Conservation (phyloP, 2,329 filamentous ascomycete genomes). For the Trichoderma atrobrunneum region DNA sequence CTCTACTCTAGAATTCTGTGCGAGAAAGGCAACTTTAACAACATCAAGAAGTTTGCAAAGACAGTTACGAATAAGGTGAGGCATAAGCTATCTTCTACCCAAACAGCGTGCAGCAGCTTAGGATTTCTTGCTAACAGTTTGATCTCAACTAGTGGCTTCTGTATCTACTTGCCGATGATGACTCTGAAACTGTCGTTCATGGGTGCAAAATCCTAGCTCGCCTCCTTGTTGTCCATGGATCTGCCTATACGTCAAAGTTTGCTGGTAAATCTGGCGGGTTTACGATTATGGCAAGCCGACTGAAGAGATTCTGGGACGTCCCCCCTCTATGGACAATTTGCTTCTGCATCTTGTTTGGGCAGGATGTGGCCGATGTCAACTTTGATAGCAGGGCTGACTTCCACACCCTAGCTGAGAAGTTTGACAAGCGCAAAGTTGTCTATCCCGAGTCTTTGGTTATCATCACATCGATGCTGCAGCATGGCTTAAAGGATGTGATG, state of each 20-base stretch:
- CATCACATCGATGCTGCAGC: conserved; percentile 82
- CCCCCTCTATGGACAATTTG: conserved; percentile 82
- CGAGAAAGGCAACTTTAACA: conserved; percentile 62
- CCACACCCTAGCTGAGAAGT: conserved; percentile 69
- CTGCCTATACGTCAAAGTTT: conserved; percentile 81
- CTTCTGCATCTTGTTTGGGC: conserved; percentile 83
- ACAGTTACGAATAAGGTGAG: conserved; percentile 90
- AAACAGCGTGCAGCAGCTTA: neutral
- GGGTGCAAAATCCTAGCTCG: conserved; percentile 81
- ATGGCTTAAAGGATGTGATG: conserved; percentile 70
- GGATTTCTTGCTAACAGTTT: neutral
- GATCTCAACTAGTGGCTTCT: conserved; percentile 68
- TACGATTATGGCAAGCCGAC: conserved; percentile 73
- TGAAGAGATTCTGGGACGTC: conserved; percentile 87
- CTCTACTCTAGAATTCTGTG: conserved; percentile 79
- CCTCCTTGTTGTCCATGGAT: conserved; percentile 77
- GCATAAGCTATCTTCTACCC: neutral
- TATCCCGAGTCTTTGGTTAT: conserved; percentile 78
- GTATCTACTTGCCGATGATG: conserved; percentile 83
- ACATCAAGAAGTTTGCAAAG: conserved; percentile 83
- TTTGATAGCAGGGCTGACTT: conserved; percentile 72
- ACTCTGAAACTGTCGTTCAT: conserved; percentile 76
- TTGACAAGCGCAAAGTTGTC: conserved; percentile 64
- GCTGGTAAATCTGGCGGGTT: conserved; percentile 82
- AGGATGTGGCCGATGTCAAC: conserved; percentile 72